Evolutionary conservation across 768 basidiomycete genomes (phyloP).

Genomic region (Tricholoma terreum): DNA sequence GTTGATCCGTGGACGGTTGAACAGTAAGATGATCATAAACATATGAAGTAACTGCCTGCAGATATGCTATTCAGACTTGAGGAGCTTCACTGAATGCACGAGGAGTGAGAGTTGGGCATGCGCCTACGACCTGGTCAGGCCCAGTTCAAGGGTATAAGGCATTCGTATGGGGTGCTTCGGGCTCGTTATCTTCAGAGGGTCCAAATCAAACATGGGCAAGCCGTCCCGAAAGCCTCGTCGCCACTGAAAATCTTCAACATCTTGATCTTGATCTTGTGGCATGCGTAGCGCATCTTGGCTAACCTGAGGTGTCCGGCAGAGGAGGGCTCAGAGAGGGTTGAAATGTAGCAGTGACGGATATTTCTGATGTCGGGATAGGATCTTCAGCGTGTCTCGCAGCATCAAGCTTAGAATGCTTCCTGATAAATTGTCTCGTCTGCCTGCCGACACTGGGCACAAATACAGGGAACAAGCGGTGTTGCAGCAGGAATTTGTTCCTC

Average conservation of each 20-base stretch:
- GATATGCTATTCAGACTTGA: constrained; percentile 11
- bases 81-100: constrained; percentile 1
- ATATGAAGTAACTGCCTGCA: constrained; percentile 14
- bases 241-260: background rate
- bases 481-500: background rate
- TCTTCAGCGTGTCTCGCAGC: background rate
- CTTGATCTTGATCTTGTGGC: background rate
- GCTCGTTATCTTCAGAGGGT: background rate
- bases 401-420: background rate
- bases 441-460: background rate
- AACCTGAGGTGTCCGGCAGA: background rate
- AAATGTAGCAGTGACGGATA: background rate
- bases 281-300: too few species aligned
- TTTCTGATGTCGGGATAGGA: background rate
- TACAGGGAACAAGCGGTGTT: background rate
- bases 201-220: background rate
- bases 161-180: background rate
- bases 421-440: background rate
- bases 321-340: background rate
- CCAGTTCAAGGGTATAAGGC: background rate
- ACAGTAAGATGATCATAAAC: constrained; percentile 10
- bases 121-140: background rate
- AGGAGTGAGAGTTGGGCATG: background rate
- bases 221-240: too few species aligned
- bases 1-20: constrained; percentile 7